These are phyloP conservation scores for Entomophthora muscae DNA, from an alignment of 371 early-diverging fungal genomes.

Conservation along the genomic window DNA sequence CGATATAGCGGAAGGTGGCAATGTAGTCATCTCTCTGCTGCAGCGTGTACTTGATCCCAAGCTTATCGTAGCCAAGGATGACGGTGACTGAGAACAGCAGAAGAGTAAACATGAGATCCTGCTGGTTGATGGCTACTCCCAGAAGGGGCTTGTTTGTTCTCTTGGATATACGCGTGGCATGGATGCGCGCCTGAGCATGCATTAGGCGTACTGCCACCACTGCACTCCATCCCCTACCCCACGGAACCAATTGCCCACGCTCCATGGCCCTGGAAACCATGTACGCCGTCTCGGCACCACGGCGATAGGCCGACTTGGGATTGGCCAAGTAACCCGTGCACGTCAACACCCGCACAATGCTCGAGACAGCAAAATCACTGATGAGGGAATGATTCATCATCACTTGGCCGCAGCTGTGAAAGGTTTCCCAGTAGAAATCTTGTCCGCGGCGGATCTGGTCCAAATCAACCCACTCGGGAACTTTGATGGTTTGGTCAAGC, in stretches of 20 bases:
- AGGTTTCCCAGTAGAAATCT: neutral
- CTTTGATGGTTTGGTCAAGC: neutral
- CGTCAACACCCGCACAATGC: neutral
- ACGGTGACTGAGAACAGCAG: neutral
- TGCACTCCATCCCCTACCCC: neutral
- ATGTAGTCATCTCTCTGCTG: constrained; percentile 2
- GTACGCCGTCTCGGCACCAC: neutral
- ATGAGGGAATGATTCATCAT: neutral
- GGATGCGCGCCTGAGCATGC: constrained; percentile 1
- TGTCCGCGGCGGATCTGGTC: constrained; percentile 3
- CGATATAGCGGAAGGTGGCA: neutral
- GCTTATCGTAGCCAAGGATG: neutral
- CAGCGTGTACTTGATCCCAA: neutral
- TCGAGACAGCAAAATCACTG: neutral
- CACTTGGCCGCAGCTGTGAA: neutral
- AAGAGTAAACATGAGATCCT: neutral
- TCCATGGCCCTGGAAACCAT: neutral
- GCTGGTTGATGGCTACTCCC: neutral
- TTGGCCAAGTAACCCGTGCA: constrained; percentile 3
- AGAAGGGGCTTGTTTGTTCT: neutral
- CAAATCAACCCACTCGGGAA: constrained; percentile 1
- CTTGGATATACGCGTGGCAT: neutral
- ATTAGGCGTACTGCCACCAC: neutral
- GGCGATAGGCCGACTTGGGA: neutral
- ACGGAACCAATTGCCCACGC: neutral